These are phyloP conservation scores for sorghum (Sorghum bicolor) DNA, from an alignment of 176 grass and related monocot genomes.

Conservation along the genomic window DNA sequence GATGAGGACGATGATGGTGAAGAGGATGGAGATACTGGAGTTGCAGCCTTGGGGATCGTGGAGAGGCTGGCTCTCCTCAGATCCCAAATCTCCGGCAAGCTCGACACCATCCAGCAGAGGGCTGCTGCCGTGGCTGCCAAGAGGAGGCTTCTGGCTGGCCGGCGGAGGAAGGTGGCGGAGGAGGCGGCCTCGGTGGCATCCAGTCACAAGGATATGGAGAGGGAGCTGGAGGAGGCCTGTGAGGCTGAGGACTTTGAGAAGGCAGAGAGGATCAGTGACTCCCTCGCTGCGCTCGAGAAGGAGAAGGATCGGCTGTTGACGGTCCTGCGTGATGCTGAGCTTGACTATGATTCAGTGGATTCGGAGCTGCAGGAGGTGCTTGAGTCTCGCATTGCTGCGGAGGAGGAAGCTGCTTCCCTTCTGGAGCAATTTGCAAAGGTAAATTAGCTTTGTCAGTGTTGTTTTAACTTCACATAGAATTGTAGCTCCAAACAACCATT, in stretches of 20 bases:
- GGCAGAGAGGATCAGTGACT: conserved; percentile 77
- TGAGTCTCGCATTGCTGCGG: conserved; percentile 49
- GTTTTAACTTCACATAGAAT: not conserved
- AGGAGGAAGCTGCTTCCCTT: conserved; percentile 68
- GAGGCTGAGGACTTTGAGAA: conserved; percentile 87
- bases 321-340: conserved; percentile 54
- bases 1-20: not conserved
- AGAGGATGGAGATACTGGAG: not conserved
- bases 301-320: conserved; percentile 57
- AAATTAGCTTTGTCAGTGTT: not conserved
- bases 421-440: conserved; percentile 77
- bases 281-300: conserved; percentile 55
- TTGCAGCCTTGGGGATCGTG: conserved; percentile 31
- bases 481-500: not conserved
- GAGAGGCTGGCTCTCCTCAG: conserved; percentile 62
- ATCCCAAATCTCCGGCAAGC: conserved; percentile 60
- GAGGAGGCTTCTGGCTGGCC: conserved; percentile 67
- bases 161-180: conserved; percentile 54
- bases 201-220: conserved; percentile 82
- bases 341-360: conserved; percentile 65
- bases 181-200: conserved; percentile 28
- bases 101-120: conserved; percentile 53
- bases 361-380: conserved; percentile 75
- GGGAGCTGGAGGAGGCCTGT: conserved; percentile 81
- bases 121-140: conserved; percentile 38